Base-by-base conservation (phyloP, 768 basidiomycete species). In the Suillus decipiens region DNA sequence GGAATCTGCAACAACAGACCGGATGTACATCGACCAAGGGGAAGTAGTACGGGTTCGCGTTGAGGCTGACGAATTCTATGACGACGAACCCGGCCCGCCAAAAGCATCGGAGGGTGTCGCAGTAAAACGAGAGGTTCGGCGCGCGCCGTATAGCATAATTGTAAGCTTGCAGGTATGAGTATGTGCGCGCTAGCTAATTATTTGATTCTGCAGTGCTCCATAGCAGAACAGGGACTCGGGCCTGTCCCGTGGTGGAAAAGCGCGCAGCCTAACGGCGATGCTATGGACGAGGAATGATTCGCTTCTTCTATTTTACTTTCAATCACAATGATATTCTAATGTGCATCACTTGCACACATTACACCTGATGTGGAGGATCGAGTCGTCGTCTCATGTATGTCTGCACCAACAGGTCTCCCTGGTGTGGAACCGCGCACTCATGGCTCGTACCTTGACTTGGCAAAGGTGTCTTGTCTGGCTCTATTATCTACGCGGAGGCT, bases 61-160 rank as follows among this genome's bases (percentile, higher is more conserved):
- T 5, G 92, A 94, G 69, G 80, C 82, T 3, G 93, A 93, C 68
- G 90, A 93, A 68, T 94, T 93, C 67, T 89, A 85, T 67, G 93
- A 95, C 67, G 90, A 92, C 67, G 92, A 93, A 64, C 92, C 92
- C 2, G 92, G 93, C 1, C 92, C 92, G 0, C 89, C 89, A 1
- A 91, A 89, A 69, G 87, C 86, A 50, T 75, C 81, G 0, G 90
- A 92, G 57, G 92, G 90, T 0, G 86, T 90, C 1, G 79, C 80
- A 56, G 79, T 85, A 3, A 79, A 80, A 66, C 75, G 74, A 48
- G 87, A 87, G 64, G 74, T 70, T 6, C 79, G 77, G 34, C 72
- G 77, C 71, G 80, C 89, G 3, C 89, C 90, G 2, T 94, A 92
- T 76, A 86, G 83, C 33, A 80, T 94, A 54, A 82, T 84, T 14